A percentile compares a stretch with the other conserved stretches of the same genome.
These are phyloP conservation scores for Blastobotrys terrestris DNA, from an alignment of 805 yeast genomes.

Conservation along the genomic window DNA sequence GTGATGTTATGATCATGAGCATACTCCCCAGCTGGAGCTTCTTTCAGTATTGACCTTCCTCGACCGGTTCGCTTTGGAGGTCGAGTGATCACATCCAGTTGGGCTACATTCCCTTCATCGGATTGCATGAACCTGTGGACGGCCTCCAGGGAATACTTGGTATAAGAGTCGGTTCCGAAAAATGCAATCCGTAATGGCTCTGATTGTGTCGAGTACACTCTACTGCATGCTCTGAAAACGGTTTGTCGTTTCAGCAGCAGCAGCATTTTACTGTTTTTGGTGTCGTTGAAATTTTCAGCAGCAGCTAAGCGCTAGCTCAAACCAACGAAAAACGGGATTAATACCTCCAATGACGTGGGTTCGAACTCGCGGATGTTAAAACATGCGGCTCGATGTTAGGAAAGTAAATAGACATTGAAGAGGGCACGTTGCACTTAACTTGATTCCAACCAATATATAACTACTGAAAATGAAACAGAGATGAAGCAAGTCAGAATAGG, in stretches of 20 bases:
- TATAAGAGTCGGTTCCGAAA: conserved; percentile 75
- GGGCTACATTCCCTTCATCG: conserved; percentile 19
- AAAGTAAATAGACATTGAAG: no score
- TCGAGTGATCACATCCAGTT: conserved; percentile 58
- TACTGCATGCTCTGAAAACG: not conserved
- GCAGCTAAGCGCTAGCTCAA: no score
- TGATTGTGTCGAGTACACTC: not conserved
- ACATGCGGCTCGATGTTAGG: not conserved
- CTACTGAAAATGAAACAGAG: no score
- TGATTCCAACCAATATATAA: no score
- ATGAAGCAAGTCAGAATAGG: no score
- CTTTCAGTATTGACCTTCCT: conserved; percentile 39
- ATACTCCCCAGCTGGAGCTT: conserved; percentile 39
- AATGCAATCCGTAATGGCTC: conserved; percentile 42
- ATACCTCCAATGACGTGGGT: not conserved
- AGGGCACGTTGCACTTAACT: no score
- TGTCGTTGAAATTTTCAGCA: not conserved
- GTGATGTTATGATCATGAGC: conserved; percentile 13
- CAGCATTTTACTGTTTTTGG: not conserved
- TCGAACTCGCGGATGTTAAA: not conserved
- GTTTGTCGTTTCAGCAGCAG: not conserved
- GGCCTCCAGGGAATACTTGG: conserved; percentile 46
- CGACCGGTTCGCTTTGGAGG: conserved; percentile 62
- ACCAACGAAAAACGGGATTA: no score
- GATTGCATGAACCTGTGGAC: conserved; percentile 27